A percentile compares a stretch with the other conserved stretches of the same genome.
Evolutionary conservation across 1,139 yeast species (phyloP).

Genomic region (Candida buenavistaensis): DNA sequence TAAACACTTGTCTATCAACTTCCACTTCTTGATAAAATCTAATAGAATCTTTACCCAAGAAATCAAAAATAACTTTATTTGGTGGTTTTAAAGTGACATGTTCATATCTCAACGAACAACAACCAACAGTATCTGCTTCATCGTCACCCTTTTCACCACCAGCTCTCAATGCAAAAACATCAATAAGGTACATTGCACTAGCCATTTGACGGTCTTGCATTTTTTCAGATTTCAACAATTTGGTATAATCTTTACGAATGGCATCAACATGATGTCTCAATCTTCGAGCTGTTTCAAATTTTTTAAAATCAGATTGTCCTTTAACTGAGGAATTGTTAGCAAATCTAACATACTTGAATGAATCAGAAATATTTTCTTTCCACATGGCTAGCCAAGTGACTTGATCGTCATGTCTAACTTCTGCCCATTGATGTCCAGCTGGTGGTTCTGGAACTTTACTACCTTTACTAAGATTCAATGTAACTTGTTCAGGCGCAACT

Average conservation of each 20-base stretch:
- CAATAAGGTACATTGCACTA: conserved; percentile 90
- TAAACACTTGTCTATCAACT: conserved; percentile 87
- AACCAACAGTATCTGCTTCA: conserved; percentile 98
- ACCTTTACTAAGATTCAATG: conserved; percentile 75
- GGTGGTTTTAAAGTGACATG: conserved; percentile 88
- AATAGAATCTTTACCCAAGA: conserved; percentile 94
- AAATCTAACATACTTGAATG: conserved; percentile 83
- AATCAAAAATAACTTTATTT: conserved; percentile 84
- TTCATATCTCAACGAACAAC: conserved; percentile 90
- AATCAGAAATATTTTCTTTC: conserved; percentile 88
- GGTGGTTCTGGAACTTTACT: conserved; percentile 82
- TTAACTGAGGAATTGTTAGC: conserved; percentile 90
- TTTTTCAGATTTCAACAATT: conserved; percentile 66
- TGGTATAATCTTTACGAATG: conserved; percentile 75
- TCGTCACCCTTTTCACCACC: conserved; percentile 98
- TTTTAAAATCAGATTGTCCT: conserved; percentile 87
- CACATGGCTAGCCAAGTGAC: conserved; percentile 98
- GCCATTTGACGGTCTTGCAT: conserved; percentile 93
- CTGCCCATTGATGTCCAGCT: conserved; percentile 88
- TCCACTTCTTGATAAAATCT: conserved; percentile 90
- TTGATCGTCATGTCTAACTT: conserved; percentile 80
- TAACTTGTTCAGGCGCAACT: conserved; percentile 86
- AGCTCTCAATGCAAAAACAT: conserved; percentile 94
- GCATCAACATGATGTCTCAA: conserved; percentile 69
- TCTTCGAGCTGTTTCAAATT: conserved; percentile 91